Evolutionary conservation across 192 early-diverging fungal genomes (phyloP), one percentile per base, ranked within the genome.

Genomic region (Lunasporangiospora selenospora): DNA sequence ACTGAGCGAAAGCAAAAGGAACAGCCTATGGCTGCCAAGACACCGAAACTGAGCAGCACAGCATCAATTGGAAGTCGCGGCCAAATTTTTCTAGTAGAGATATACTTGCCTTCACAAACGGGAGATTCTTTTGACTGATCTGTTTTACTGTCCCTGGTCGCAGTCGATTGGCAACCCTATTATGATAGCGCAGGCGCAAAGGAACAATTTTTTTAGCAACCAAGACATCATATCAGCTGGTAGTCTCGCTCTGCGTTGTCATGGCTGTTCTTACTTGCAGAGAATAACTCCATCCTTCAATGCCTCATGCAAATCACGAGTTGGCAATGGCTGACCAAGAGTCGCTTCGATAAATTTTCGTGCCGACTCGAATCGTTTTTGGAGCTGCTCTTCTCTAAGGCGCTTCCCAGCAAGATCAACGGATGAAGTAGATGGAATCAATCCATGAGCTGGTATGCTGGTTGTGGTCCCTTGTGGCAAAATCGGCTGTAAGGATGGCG

Each of bases 261-360:
- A 40, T 40, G n/a, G 12, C 12, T 13, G 12, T 40, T 16, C 49
- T 5, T 80, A 89, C 87, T 80, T 83, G 81, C 93, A 95, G 34
- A 95, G 81, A 5, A 93, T 62, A 5, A 92, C 87, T 30, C 91
- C 93, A 54, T 92, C 89, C 56, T 86, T 85, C 13, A 95, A 79
- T 27, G 82, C 80, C 8, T 75, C 63, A 30, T 85, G 84, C 21
- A 93, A 69, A 48, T 85, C 81, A 29, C 75, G 75, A 12, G 76
- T 75, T 3, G 85, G 79, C 16, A 93, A 78, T 47, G 80, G 75
- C 30, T 77, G 57, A 6, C 78, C 85, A 3, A 90, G 67, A 19
- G 85, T 85, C 10, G 80, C 69, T 37, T 90, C 86, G 29, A 92
- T 82, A 58, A 88, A 92, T 38, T 56, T 75, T 34, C 78, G 63